Base-by-base conservation (phyloP, 352 stramenopile species). In the Pythium periplocum region DNA sequence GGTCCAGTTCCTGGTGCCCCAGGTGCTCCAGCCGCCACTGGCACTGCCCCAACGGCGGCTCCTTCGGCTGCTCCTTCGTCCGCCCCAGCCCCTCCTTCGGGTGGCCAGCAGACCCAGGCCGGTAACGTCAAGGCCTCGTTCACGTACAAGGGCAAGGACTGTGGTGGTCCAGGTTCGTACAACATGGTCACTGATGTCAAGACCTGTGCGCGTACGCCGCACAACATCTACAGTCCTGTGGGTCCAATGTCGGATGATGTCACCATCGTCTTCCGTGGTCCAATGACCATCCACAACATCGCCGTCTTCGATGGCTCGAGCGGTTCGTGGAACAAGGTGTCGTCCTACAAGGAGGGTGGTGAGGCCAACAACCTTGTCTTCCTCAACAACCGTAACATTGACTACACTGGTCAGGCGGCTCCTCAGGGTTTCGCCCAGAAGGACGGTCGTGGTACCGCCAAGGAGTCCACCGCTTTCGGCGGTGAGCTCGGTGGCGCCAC, bases 361-460 rank as follows among this genome's bases (percentile, higher is more conserved):
- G 57, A 59, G 1, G 55, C 70, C 7, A 66, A 60, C 48, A 92
- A 92, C 69, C 66, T 92, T 59, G 81, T 92, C 26, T 92, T 90
- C 66, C 43, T 92, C 6, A 92, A 92, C 77, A 92, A 92, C 68
- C 64, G 72, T 65, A 90, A 92, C 73, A 65, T 88, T 34, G 75
- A 92, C 67, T 90, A 81, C 59, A 57, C 34, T 11, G 80, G 80
- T 35, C 60, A 64, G 35, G 64, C 59, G 34, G 77, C 74, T 2
- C 81, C 81, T 6, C 69, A 88, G 62, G 75, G 78, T 9, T 92
- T 83, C 59, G 73, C 75, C 10, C 64, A 68, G 30, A 59, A 59
- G 4, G 69, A 92, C 41, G 82, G 82, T 46, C 75, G 60, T 37
- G 70, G 70, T 36, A 63, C 53, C 11, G 71, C 75, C n/a, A 34